These are phyloP conservation scores for Volvox carteri DNA, from an alignment of 163 green algal species.

Conservation along the genomic window DNA sequence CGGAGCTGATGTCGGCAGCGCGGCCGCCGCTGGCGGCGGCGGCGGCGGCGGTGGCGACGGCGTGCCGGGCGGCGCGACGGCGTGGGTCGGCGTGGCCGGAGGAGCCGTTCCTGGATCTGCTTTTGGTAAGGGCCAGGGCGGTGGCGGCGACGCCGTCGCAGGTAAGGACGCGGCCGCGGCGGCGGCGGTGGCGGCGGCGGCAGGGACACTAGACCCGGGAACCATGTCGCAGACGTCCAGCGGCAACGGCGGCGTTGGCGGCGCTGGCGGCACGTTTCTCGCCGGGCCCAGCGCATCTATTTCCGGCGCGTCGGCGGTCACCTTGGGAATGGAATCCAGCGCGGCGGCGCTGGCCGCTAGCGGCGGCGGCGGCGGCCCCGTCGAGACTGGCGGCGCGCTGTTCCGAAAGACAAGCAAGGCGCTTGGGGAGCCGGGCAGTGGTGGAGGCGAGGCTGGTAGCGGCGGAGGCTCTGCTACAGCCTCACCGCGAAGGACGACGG, in stretches of 20 bases:
- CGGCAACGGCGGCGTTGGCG: not conserved
- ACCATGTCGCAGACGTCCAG: not conserved
- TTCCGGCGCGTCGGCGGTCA: not conserved
- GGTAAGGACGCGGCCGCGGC: not conserved
- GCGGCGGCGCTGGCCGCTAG: not conserved
- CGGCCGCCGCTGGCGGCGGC: not conserved
- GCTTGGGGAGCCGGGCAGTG: not conserved
- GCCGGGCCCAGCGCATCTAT: not conserved
- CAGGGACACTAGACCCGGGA: not conserved
- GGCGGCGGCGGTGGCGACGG: too few species aligned
- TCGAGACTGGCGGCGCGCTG: not conserved
- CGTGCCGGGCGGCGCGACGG: not conserved
- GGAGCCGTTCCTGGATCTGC: not conserved
- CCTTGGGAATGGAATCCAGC: not conserved
- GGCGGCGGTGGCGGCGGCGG: not conserved
- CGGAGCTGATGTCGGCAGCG: not conserved
- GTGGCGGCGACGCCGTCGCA: not conserved
- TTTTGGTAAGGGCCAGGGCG: not conserved
- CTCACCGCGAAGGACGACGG: not conserved
- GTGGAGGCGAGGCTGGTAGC: not conserved
- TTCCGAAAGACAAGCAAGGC: conserved; percentile 25
- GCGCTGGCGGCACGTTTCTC: not conserved
- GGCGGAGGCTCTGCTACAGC: not conserved
- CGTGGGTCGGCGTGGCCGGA: not conserved
- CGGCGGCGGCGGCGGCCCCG: not conserved